phyloP scores from a whole-genome alignment of 2,329 filamentous ascomycete species.

The Penicillium expansum region DNA sequence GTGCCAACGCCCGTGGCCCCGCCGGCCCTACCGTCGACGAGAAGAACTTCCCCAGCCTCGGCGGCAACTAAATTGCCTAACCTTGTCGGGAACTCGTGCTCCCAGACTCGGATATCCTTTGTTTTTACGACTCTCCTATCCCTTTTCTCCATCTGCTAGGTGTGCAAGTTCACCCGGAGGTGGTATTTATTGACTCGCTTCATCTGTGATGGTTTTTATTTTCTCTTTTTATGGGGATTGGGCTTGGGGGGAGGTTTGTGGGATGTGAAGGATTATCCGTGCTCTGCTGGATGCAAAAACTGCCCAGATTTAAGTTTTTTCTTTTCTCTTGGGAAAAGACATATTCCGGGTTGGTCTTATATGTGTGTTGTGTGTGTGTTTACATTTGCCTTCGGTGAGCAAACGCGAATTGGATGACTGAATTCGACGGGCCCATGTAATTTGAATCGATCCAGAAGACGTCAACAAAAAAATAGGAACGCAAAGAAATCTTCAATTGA shows the following conservation, averaged over 20 bases:
- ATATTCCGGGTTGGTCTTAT: slow-evolving; percentile 13
- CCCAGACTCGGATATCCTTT: not conserved
- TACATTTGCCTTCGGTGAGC: slow-evolving; percentile 24
- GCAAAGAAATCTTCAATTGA: slow-evolving; percentile 18
- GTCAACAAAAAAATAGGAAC: slow-evolving; percentile 27
- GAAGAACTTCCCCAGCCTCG: slow-evolving; percentile 48
- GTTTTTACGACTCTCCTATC: slow-evolving; percentile 1
- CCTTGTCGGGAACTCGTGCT: slow-evolving; percentile 6
- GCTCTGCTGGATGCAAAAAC: slow-evolving; percentile 9
- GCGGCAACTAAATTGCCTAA: slow-evolving; percentile 36
- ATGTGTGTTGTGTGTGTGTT: slow-evolving; percentile 15
- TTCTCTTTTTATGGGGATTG: slow-evolving; percentile 5
- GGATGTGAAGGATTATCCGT: not conserved
- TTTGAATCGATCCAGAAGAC: slow-evolving; percentile 31
- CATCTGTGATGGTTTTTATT: slow-evolving; percentile 10
- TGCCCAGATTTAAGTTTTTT: slow-evolving; percentile 3
- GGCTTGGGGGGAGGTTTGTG: not conserved
- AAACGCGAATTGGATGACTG: slow-evolving; percentile 29
- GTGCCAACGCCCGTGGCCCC: slow-evolving; percentile 13
- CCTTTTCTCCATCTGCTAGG: slow-evolving; percentile 7
- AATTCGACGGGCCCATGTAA: slow-evolving; percentile 29
- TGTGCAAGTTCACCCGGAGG: slow-evolving; percentile 8
- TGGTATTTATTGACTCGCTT: slow-evolving; percentile 7
- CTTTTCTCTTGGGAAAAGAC: slow-evolving; percentile 9
- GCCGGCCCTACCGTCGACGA: slow-evolving; percentile 41